Percentiles rank a stretch among this genome's conserved stretches.
These are phyloP conservation scores for Henckelia pumila DNA, from an alignment of 257 asterid species.

Conservation along the genomic window DNA sequence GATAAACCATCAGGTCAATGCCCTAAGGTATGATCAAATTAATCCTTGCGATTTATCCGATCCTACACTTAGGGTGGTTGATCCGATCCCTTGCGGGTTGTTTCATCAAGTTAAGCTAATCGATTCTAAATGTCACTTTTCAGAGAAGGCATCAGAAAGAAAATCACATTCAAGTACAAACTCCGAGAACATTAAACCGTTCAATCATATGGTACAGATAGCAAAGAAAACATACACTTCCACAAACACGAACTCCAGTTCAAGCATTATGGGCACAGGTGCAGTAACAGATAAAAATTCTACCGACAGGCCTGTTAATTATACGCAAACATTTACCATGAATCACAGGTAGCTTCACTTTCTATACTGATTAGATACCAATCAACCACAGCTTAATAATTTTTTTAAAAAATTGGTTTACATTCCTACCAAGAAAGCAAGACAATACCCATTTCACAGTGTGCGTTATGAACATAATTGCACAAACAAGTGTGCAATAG, in stretches of 20 bases:
- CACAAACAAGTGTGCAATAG: neutral
- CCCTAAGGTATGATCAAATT: no score
- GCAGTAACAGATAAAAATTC: neutral
- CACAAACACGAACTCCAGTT: neutral
- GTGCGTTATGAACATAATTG: neutral
- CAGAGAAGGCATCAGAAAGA: neutral
- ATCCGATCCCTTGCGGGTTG: neutral
- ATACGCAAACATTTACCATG: neutral
- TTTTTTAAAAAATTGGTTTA: neutral
- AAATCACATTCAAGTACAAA: neutral
- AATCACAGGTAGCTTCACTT: slow-evolving; percentile 6
- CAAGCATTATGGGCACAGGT: neutral
- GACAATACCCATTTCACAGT: neutral
- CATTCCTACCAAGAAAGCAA: neutral
- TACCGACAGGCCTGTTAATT: slow-evolving; percentile 3
- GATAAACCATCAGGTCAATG: no score
- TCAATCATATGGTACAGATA: neutral
- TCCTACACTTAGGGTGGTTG: no score
- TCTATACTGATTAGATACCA: neutral
- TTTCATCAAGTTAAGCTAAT: neutral
- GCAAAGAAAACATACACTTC: neutral
- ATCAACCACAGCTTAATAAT: neutral
- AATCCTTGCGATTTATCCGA: no score
- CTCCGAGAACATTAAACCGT: neutral
- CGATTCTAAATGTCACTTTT: neutral